phyloP scores from a whole-genome alignment of 2,329 filamentous ascomycete genomes.

The Exserohilum rostratum region DNA sequence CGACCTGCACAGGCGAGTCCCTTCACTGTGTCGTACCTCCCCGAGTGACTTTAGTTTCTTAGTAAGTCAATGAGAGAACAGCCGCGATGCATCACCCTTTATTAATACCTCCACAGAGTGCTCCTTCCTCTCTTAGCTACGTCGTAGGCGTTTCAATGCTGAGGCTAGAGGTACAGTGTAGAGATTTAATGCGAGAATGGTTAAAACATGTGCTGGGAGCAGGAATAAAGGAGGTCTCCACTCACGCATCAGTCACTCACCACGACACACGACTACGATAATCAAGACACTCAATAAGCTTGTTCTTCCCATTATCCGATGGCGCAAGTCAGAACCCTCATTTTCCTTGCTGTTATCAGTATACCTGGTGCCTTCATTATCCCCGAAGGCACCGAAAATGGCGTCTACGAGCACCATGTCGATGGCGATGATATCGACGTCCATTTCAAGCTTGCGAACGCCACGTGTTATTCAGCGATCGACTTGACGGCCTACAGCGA shows the following conservation, averaged over 20 bases:
- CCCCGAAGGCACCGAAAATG: neutral
- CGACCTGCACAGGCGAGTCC: too few relatives aligned
- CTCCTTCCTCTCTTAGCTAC: neutral
- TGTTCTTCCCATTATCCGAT: neutral
- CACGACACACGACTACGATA: neutral
- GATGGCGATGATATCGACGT: neutral
- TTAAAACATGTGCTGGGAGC: neutral
- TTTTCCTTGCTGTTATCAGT: neutral
- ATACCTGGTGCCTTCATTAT: neutral
- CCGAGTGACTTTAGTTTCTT: neutral
- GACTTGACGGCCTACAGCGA: neutral
- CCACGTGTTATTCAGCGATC: neutral
- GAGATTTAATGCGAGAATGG: neutral
- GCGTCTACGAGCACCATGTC: neutral
- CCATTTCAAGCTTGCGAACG: neutral
- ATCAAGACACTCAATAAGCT: neutral
- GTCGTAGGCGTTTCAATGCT: neutral
- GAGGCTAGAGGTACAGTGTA: neutral
- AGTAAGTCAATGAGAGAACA: neutral
- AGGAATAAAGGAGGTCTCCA: neutral
- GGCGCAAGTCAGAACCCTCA: neutral
- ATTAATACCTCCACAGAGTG: neutral
- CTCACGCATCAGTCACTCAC: neutral
- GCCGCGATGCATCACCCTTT: neutral
- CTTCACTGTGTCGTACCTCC: too few relatives aligned